A percentile compares a stretch with the other conserved stretches of the same genome.
phyloP scores from a whole-genome alignment of 192 early-diverging fungal species.

The Mortierella alpina region DNA sequence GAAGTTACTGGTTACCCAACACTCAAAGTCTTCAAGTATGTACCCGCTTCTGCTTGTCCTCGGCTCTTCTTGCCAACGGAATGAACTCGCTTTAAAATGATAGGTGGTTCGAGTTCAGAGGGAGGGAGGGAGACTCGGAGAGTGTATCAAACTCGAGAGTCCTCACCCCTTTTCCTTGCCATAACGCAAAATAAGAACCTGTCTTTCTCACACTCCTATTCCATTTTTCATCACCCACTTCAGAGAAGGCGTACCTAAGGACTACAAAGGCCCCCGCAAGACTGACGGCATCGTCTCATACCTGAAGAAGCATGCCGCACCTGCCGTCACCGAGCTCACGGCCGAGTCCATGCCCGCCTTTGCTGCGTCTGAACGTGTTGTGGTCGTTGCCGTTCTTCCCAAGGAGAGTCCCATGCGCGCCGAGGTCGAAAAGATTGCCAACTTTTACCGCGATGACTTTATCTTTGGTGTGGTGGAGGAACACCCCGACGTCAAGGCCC shows the following conservation, averaged over 20 bases:
- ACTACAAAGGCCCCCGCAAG: constrained; percentile 92
- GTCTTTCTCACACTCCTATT: background rate
- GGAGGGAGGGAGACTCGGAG: no score
- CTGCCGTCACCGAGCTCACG: constrained; percentile 78
- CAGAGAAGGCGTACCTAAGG: constrained; percentile 70
- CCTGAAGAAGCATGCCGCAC: constrained; percentile 94
- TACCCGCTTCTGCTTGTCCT: background rate
- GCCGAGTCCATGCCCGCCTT: constrained; percentile 80
- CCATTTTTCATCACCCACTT: background rate
- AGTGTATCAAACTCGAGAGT: background rate
- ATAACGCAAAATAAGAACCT: background rate
- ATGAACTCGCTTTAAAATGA: background rate
- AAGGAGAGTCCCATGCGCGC: constrained; percentile 73
- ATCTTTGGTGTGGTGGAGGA: constrained; percentile 85
- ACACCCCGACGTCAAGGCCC: constrained; percentile 56
- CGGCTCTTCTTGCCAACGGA: no score
- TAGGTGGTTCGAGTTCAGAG: background rate
- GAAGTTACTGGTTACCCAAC: constrained; percentile 94
- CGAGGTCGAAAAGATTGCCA: constrained; percentile 75
- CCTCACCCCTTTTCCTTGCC: background rate
- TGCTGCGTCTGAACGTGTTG: constrained; percentile 87
- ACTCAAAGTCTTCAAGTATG: constrained; percentile 85
- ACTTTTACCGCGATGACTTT: constrained; percentile 86
- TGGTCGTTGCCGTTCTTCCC: constrained; percentile 87
- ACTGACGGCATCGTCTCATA: constrained; percentile 87